A percentile compares a stretch with the other conserved stretches of the same genome.
phyloP scores from a whole-genome alignment of 2,329 filamentous ascomycete genomes.

The Zymoseptoria crescenta region DNA sequence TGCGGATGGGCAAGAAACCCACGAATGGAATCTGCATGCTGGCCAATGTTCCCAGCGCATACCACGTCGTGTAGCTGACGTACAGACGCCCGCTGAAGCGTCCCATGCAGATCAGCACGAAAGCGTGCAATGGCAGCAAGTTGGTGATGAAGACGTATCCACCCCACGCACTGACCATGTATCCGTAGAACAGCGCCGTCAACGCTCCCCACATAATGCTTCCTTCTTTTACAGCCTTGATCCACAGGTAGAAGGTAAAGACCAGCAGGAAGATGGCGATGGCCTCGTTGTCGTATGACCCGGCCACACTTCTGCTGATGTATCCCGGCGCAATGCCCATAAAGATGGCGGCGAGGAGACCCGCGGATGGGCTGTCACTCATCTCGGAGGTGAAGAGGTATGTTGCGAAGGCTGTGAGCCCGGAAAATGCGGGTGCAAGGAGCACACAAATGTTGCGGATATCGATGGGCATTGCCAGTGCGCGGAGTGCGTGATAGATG shows the following conservation, averaged over 20 bases:
- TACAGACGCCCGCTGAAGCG: slow-evolving; percentile 90
- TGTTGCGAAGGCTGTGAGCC: slow-evolving; percentile 82
- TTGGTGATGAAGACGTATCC: slow-evolving; percentile 99
- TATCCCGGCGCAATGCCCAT: slow-evolving; percentile 98
- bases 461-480: slow-evolving; percentile 85
- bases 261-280: slow-evolving; percentile 98
- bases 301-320: slow-evolving; percentile 94
- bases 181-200: slow-evolving; percentile 94
- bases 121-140: slow-evolving; percentile 84
- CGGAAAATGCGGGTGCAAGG: slow-evolving; percentile 88
- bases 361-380: slow-evolving; percentile 88
- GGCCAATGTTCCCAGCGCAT: slow-evolving; percentile 86
- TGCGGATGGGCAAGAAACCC: slow-evolving; percentile 90
- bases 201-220: slow-evolving; percentile 95
- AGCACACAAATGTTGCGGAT: slow-evolving; percentile 98
- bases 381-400: slow-evolving; percentile 97
- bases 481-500: slow-evolving; percentile 89
- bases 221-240: slow-evolving; percentile 93
- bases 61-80: slow-evolving; percentile 97
- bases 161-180: slow-evolving; percentile 99
- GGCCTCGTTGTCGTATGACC: slow-evolving; percentile 98
- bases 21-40: slow-evolving; percentile 99
- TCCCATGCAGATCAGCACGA: slow-evolving; percentile 94
- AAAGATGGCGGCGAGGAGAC: slow-evolving; percentile 85
- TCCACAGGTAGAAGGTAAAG: slow-evolving; percentile 98